Conservation (phyloP, 169 alveolate species). For the Neospora caninum region DNA sequence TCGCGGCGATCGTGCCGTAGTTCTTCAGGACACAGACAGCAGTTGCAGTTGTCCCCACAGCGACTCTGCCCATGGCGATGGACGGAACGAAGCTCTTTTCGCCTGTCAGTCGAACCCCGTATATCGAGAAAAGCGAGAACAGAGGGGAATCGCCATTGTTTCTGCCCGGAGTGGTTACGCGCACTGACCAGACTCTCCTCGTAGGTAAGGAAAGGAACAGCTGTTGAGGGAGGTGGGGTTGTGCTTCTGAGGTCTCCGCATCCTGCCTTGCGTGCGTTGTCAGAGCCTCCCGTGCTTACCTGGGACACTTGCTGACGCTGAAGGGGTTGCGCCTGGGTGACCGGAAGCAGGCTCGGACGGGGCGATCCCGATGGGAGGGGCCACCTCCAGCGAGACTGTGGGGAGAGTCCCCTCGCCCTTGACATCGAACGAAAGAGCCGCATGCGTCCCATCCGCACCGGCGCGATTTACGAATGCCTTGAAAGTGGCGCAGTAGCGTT, state of each 20-base stretch:
- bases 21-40: constrained; percentile 80
- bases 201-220: too few relatives aligned
- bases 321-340: too few relatives aligned
- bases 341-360: not conserved
- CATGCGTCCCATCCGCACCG: constrained; percentile 81
- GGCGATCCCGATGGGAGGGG: too few relatives aligned
- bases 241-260: too few relatives aligned
- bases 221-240: too few relatives aligned
- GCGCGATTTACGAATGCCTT: constrained; percentile 90
- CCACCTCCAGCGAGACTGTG: constrained; percentile 79
- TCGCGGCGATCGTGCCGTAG: constrained; percentile 85
- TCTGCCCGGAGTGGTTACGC: too few relatives aligned
- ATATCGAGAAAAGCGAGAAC: too few relatives aligned
- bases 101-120: constrained; percentile 20
- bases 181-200: too few relatives aligned
- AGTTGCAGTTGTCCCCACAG: constrained; percentile 80
- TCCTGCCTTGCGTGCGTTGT: too few relatives aligned
- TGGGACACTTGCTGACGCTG: too few relatives aligned
- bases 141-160: too few relatives aligned
- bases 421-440: constrained; percentile 86
- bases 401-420: constrained; percentile 96
- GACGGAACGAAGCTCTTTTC: constrained; percentile 73
- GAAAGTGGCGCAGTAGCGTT: constrained; percentile 88
- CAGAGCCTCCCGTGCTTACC: too few relatives aligned
- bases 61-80: constrained; percentile 88